Base-by-base conservation (phyloP, 2,329 filamentous ascomycete genomes). In the Cladosporium phlei region DNA sequence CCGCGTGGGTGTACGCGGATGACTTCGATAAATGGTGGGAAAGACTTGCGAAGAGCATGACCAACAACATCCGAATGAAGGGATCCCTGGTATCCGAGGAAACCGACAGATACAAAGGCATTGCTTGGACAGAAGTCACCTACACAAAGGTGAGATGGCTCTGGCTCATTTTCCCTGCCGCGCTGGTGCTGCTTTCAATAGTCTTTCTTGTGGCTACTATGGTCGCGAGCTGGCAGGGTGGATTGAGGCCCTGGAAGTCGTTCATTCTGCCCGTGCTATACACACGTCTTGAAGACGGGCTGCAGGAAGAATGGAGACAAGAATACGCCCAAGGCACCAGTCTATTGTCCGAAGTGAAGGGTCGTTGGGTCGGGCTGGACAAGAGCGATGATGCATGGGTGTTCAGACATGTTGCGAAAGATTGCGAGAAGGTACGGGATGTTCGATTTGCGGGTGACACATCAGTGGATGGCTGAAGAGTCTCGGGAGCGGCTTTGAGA, bases 301-400 rank as follows among this genome's bases (percentile, higher is more conserved):
- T 46, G 19, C 35, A 46, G 19, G 44, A 46, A 14, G 44, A 39
- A 29, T 45, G 42, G 42, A 37, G 12, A 12, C 32, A 45, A 35
- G 32, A 37, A 20, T 30, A 37, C 12, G 19, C 19, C 6, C 14
- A 24, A 14, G 30, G 28, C 9, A 28, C 12, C 24, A 35, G 21
- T 5, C n/a, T 14, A 3, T 16, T 45, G 42, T 8, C 7, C 6
- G 42, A 45, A 12, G 32, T 45, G 4, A 45, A 45, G 19, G 22
- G 17, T 17, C 42, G 42, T 4, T 45, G 42, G 42, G 19, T 16
- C 16, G 19, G 17, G 4, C 32, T 45, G 30, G 42, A 45, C 22
- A 34, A 25, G 22, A 14, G 12, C 33, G 22, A 21, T 6, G 42
- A 37, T 4, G 9, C 16, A 0, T 45, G 42, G 42, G 16, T 10